These are phyloP conservation scores for Buxus sempervirens DNA, from an alignment of 164 flowering plant genomes.

Conservation along the genomic window DNA sequence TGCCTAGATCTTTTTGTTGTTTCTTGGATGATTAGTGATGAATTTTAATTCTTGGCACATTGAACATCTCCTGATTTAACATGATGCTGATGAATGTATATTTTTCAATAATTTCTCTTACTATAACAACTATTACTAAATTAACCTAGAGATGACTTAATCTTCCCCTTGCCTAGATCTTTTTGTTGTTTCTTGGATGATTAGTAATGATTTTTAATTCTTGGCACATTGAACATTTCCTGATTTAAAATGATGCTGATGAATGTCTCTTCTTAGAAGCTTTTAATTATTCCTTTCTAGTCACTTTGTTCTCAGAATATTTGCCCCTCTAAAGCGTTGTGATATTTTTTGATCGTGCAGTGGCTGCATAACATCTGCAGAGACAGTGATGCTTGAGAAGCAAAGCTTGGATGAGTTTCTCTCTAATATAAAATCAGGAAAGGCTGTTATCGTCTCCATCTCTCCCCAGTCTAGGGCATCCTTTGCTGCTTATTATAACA, in stretches of 20 bases:
- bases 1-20: no score
- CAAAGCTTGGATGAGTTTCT: conserved; percentile 92
- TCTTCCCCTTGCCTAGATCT: no score
- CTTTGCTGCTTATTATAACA: conserved; percentile 77
- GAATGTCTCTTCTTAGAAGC: background rate
- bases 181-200: background rate
- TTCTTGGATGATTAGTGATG: background rate
- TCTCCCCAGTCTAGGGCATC: conserved; percentile 97
- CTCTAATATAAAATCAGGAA: conserved; percentile 56
- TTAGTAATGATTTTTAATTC: background rate
- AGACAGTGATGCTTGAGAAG: conserved; percentile 95
- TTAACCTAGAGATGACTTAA: no score
- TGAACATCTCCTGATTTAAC: background rate
- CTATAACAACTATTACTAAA: no score
- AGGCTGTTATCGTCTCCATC: conserved; percentile 70
- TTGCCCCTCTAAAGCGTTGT: background rate
- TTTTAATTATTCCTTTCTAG: background rate
- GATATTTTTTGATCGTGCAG: conserved; percentile 36
- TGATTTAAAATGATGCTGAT: background rate
- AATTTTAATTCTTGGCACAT: background rate
- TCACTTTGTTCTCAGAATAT: background rate
- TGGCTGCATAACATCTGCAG: conserved; percentile 96
- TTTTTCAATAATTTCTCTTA: no score
- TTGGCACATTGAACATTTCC: background rate
- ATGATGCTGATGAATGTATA: background rate